Percentiles rank a stretch among this genome's conserved stretches.
These are phyloP conservation scores for Cyberlindnera bimundalis DNA, from an alignment of 805 yeast species.

Conservation along the genomic window DNA sequence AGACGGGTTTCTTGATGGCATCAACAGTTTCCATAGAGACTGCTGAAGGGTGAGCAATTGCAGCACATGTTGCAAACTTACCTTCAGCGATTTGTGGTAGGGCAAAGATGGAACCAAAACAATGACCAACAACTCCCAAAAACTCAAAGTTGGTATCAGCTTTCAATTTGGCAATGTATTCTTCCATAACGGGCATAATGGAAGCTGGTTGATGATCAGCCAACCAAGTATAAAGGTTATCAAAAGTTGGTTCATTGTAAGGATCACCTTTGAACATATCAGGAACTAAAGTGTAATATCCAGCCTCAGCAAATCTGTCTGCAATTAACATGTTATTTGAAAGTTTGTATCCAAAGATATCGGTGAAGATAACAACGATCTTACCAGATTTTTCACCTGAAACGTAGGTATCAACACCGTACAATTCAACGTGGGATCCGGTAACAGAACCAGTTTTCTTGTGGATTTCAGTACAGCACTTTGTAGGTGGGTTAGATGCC, in stretches of 20 bases:
- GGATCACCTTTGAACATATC: conserved; percentile 58
- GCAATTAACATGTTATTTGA: conserved; percentile 59
- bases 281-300: conserved; percentile 67
- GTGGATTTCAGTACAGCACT: conserved; percentile 24
- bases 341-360: conserved; percentile 59
- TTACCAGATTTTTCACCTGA: conserved; percentile 42
- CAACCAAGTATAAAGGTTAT: conserved; percentile 44
- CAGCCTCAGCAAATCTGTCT: conserved; percentile 58
- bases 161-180: conserved; percentile 43
- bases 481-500: conserved; percentile 47
- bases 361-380: conserved; percentile 62
- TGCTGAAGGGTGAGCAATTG: conserved; percentile 80
- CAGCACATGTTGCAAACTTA: conserved; percentile 49
- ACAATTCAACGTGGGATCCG: conserved; percentile 40
- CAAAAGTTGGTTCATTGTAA: conserved; percentile 28
- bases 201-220: conserved; percentile 43
- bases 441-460: conserved; percentile 44
- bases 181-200: conserved; percentile 44
- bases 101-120: conserved; percentile 76
- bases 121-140: conserved; percentile 66
- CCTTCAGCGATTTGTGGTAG: conserved; percentile 44
- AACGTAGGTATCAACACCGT: conserved; percentile 43
- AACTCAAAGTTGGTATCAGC: conserved; percentile 41
- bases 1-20: conserved; percentile 46
- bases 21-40: conserved; percentile 61